A percentile compares a stretch with the other conserved stretches of the same genome.
These are phyloP conservation scores for Hygrophila difformis DNA, from an alignment of 257 asterid genomes.

Conservation along the genomic window DNA sequence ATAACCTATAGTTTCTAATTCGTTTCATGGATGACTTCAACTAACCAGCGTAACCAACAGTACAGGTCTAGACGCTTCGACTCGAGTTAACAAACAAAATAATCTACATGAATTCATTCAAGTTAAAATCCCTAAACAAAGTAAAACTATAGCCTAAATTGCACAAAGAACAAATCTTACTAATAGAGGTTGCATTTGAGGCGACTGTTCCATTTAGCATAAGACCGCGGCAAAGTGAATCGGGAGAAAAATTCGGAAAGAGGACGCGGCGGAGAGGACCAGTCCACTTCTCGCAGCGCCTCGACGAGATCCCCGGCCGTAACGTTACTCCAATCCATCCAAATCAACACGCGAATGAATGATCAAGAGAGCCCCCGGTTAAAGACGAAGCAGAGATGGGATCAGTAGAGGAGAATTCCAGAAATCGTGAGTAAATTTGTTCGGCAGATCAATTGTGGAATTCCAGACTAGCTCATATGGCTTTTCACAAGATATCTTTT, in stretches of 20 bases:
- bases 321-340: slow-evolving; percentile 93
- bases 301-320: slow-evolving; percentile 78
- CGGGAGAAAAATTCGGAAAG: slow-evolving; percentile 62
- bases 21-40: not conserved
- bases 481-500: too few relatives aligned
- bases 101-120: too few relatives aligned
- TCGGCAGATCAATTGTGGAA: not conserved
- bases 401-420: slow-evolving; percentile 4
- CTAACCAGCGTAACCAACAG: not conserved
- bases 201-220: slow-evolving; percentile 88
- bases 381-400: slow-evolving; percentile 9
- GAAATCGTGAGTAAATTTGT: slow-evolving; percentile 8
- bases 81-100: not conserved
- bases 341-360: slow-evolving; percentile 1
- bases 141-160: too few relatives aligned
- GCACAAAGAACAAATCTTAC: too few relatives aligned
- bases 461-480: too few relatives aligned
- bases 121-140: too few relatives aligned
- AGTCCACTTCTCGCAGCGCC: slow-evolving; percentile 69
- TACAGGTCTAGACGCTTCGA: too few relatives aligned
- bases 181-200: slow-evolving; percentile 96
- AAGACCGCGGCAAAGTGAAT: slow-evolving; percentile 73
- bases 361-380: slow-evolving; percentile 29
- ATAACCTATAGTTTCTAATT: not conserved
- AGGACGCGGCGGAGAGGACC: slow-evolving; percentile 81